Conservation (phyloP, 257 asterid genomes). For the Solanum appendiculatum region DNA sequence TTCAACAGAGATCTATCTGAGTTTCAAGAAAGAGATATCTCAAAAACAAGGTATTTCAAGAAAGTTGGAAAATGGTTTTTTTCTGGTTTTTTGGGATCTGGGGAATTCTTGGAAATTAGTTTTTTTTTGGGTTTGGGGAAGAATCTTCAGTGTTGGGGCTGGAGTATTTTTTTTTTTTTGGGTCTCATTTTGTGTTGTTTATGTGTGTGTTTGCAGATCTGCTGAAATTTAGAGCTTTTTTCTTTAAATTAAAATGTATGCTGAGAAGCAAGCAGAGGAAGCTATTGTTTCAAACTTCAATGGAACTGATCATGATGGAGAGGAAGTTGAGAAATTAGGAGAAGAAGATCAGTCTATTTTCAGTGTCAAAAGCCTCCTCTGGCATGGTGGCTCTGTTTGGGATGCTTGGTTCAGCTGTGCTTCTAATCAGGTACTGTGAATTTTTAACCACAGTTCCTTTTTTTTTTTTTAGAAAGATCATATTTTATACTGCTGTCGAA, state of each 20-base stretch:
- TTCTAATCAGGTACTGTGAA: constrained; percentile 63
- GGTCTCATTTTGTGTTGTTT: constrained; percentile 15
- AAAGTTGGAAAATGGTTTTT: background rate
- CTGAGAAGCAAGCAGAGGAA: constrained; percentile 79
- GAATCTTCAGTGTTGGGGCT: background rate
- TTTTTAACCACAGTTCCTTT: background rate
- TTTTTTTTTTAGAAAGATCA: background rate
- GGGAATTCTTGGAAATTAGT: background rate
- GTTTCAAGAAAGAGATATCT: constrained; percentile 24
- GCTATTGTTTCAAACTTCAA: constrained; percentile 60
- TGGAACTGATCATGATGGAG: constrained; percentile 40
- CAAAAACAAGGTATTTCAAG: constrained; percentile 11
- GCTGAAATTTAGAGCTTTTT: background rate
- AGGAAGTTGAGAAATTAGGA: constrained; percentile 6
- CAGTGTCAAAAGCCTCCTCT: constrained; percentile 55
- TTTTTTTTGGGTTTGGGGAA: constrained; percentile 12
- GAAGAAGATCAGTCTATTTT: constrained; percentile 51
- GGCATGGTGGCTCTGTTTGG: constrained; percentile 99
- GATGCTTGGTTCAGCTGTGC: constrained; percentile 99
- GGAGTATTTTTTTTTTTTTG: background rate
- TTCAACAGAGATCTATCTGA: constrained; percentile 9
- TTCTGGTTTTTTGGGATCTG: background rate
- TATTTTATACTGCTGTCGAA: background rate
- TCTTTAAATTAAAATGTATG: constrained; percentile 37
- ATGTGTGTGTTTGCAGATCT: background rate